Percentiles rank a stretch among this genome's conserved stretches.
phyloP scores from a whole-genome alignment of 225 moss, liverwort and hornwort genomes.

The Bryum argenteum region DNA sequence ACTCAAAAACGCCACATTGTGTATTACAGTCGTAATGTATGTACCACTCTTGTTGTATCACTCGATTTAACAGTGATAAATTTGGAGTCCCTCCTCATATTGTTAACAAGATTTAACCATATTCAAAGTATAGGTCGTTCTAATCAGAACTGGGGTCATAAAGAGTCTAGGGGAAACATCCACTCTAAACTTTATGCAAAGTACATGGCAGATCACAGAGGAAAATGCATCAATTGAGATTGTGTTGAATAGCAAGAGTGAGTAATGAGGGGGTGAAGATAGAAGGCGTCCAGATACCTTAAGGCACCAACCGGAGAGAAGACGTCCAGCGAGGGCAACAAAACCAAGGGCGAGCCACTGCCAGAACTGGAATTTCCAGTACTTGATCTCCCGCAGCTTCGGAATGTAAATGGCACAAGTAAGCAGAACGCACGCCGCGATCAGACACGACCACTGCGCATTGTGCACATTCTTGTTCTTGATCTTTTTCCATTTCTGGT shows the following conservation, averaged over 20 bases:
- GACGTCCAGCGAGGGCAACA: constrained; percentile 69
- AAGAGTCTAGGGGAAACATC: too few relatives aligned
- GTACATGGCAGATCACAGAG: too few relatives aligned
- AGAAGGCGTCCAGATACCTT: constrained; percentile 49
- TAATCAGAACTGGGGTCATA: too few relatives aligned
- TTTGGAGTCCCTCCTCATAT: not conserved
- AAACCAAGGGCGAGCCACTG: constrained; percentile 84
- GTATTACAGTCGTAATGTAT: not conserved
- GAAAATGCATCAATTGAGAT: too few relatives aligned
- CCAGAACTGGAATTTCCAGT: constrained; percentile 84
- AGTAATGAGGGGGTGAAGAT: not conserved
- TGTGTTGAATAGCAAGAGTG: not conserved
- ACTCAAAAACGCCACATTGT: not conserved
- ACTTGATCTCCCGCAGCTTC: constrained; percentile 59
- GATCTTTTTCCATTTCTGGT: constrained; percentile 64
- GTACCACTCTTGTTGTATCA: not conserved
- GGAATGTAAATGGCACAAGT: constrained; percentile 60
- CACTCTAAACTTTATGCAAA: too few relatives aligned
- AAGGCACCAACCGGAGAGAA: constrained; percentile 80
- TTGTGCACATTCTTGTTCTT: constrained; percentile 57
- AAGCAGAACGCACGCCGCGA: constrained; percentile 57
- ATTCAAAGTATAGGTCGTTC: too few relatives aligned
- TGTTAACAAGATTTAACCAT: not conserved
- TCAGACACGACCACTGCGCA: constrained; percentile 64
- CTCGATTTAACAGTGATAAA: not conserved